Evolutionary conservation across 345 rosid genomes (phyloP), one percentile per base, ranked within the genome.

Genomic region (Camelina hispida): DNA sequence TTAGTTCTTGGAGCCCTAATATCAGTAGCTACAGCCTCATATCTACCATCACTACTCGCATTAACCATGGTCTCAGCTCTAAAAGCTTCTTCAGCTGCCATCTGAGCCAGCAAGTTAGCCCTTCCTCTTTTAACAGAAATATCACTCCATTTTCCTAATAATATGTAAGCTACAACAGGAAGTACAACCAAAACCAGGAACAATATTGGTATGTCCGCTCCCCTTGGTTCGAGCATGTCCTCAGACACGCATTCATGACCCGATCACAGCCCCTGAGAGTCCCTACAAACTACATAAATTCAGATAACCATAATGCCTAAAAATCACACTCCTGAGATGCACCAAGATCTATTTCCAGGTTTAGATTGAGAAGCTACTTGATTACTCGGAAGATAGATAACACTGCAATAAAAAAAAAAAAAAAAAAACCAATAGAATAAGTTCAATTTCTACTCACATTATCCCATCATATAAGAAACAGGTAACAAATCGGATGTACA

Each of bases 171-270:
- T 77, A 85, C 88, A 65, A 91, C 83, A 67, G 97, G 97, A 82
- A 89, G 88, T 80, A 91, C 93, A 58, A 89, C 91, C 87, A 91
- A 81, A 76, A 91, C 87, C 72, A 91, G 82, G 81, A 91, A 87
- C 76, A 91, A 80, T 81, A 77, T 71, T 50, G 93, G 93, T 79
- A 91, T 63, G 78, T 89, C 93, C 74, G 89, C 90, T 85, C 84
- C 95, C 91, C 91, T 91, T 86, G 97, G 93, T 84, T 91, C 89
- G 40, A 91, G 97, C 97, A 91, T 91, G 89, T 85, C 90, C 91
- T 72, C 77, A 79, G 81, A 78, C 86, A 82, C 88, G 81, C 84
- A 80, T 85, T 89, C 97, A 91, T 91, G 84, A 82, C 97, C 93
- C 81, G 76, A 48, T 58, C 32, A 72, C 73, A 66, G 17, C 65